phyloP scores from a whole-genome alignment of 352 stramenopile species.

The Phytopythium delawarense region DNA sequence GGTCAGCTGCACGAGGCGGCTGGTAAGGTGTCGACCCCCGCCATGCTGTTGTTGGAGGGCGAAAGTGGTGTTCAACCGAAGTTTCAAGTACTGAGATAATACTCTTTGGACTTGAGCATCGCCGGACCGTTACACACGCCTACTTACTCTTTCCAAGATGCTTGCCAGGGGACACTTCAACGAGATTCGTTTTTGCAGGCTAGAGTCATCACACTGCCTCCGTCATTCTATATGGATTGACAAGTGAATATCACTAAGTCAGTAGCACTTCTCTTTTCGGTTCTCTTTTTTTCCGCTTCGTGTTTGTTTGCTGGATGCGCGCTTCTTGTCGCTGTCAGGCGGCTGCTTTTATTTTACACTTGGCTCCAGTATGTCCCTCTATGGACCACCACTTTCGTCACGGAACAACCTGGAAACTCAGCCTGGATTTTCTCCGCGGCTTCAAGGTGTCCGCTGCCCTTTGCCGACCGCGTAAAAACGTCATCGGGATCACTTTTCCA shows the following conservation, averaged over 20 bases:
- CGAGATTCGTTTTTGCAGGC: not conserved
- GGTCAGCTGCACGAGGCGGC: no score
- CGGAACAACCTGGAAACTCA: not conserved
- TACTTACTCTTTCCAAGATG: not conserved
- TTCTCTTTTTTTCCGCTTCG: not conserved
- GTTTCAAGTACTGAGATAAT: not conserved
- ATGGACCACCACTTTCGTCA: not conserved
- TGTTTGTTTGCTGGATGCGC: no score
- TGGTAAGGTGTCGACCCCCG: no score
- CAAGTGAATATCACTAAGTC: not conserved
- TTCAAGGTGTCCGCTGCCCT: not conserved
- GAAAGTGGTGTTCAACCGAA: not conserved
- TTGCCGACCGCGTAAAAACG: not conserved
- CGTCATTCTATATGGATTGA: not conserved
- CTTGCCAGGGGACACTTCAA: not conserved
- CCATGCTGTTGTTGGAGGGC: no score
- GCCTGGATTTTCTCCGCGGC: slow-evolving; percentile 1
- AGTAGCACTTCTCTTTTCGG: not conserved
- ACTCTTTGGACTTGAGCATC: not conserved
- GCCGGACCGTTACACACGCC: not conserved
- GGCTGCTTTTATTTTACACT: not conserved
- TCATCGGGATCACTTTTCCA: not conserved
- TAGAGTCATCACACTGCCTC: not conserved
- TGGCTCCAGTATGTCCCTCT: not conserved
- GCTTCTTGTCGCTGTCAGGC: not conserved